Conservation (phyloP, 2,329 filamentous ascomycete genomes). For the Zymoseptoria pseudotritici region DNA sequence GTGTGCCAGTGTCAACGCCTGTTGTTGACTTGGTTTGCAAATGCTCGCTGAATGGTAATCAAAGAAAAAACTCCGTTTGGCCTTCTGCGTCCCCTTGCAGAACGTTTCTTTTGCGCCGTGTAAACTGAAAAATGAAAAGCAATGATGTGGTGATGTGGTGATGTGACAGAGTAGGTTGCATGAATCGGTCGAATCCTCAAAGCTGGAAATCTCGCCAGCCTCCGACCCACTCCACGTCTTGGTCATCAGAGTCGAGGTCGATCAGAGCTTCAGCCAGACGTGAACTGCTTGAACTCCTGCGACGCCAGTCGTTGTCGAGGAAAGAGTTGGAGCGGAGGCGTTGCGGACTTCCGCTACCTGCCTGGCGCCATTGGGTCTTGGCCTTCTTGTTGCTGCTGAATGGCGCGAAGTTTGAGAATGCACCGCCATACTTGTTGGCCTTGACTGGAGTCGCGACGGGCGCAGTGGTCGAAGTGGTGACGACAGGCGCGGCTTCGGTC, state of each 20-base stretch:
- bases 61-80: neutral
- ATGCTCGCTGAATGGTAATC: neutral
- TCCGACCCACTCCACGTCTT: conserved; percentile 90
- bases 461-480: conserved; percentile 28
- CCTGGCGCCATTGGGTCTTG: conserved; percentile 23
- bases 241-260: conserved; percentile 38
- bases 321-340: conserved; percentile 27
- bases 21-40: neutral
- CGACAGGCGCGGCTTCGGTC: conserved; percentile 36
- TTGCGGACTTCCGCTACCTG: conserved; percentile 20
- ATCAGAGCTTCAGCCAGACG: neutral
- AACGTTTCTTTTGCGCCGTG: neutral
- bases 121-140: neutral
- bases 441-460: conserved; percentile 26
- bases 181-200: neutral
- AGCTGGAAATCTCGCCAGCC: conserved; percentile 56
- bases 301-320: conserved; percentile 34
- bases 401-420: conserved; percentile 26
- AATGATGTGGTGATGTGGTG: neutral
- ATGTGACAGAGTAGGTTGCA: neutral
- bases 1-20: neutral
- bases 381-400: conserved; percentile 29
- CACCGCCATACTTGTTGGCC: conserved; percentile 25
- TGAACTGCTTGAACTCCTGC: conserved; percentile 30
- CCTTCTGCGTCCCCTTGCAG: neutral